Evolutionary conservation across 1,284 basidiomycete genomes (phyloP).

Genomic region (Flammula alnicola): DNA sequence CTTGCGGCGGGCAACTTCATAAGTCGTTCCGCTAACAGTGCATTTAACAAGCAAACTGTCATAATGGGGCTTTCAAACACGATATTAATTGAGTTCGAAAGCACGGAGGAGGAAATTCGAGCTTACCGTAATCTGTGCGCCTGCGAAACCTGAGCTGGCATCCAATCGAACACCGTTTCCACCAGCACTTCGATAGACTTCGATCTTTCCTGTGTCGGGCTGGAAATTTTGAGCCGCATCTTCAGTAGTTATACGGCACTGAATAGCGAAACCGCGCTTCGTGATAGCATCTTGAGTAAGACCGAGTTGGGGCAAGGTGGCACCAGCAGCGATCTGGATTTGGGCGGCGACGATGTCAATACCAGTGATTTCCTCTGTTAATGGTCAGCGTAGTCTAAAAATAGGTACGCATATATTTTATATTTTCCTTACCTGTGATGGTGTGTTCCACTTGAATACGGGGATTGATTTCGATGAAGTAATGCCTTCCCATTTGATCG

Average conservation of each 20-base stretch:
- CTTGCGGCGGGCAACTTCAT: conserved; percentile 97
- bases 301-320: conserved; percentile 93
- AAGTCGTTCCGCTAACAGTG: conserved; percentile 95
- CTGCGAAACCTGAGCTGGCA: conserved; percentile 97
- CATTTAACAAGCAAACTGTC: conserved; percentile 98
- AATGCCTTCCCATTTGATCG: conserved; percentile 93
- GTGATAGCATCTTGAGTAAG: conserved; percentile 97
- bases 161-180: conserved; percentile 99
- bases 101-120: not conserved
- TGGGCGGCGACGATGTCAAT: conserved; percentile 99
- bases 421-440: conserved; percentile 79
- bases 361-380: conserved; percentile 94
- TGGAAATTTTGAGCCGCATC: conserved; percentile 92
- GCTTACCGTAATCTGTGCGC: conserved; percentile 95
- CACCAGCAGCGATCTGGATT: conserved; percentile 98
- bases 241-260: conserved; percentile 99
- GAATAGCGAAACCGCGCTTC: conserved; percentile 97
- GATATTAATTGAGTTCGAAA: conserved; percentile 4
- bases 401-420: conserved; percentile 11
- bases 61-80: conserved; percentile 81
- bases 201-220: conserved; percentile 99
- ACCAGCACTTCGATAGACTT: conserved; percentile 98
- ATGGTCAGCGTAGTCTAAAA: conserved; percentile 16
- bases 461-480: conserved; percentile 99
- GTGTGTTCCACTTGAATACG: conserved; percentile 99